These are phyloP conservation scores for Begonia masoniana DNA, from an alignment of 306 rosid genomes.

Conservation along the genomic window DNA sequence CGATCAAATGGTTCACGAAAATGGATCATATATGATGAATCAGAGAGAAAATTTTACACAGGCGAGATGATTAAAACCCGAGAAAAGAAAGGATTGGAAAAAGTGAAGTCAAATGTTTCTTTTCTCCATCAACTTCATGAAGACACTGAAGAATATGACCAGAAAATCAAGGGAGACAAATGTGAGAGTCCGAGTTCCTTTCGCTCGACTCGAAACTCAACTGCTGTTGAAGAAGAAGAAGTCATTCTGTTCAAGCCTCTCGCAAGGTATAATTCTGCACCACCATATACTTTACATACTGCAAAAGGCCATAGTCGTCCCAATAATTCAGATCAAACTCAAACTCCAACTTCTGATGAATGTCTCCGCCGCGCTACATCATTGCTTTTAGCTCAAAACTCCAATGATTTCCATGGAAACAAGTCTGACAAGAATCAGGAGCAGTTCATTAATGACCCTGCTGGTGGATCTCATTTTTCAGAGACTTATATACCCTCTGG, in stretches of 20 bases:
- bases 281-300: slow-evolving; percentile 25
- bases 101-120: slow-evolving; percentile 8
- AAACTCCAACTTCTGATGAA: slow-evolving; percentile 41
- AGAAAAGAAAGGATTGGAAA: slow-evolving; percentile 24
- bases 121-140: slow-evolving; percentile 13
- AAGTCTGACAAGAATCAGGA: slow-evolving; percentile 31
- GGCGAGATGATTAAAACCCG: slow-evolving; percentile 22
- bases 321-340: slow-evolving; percentile 24
- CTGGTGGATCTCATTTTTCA: slow-evolving; percentile 18
- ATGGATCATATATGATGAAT: slow-evolving; percentile 39
- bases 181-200: slow-evolving; percentile 9
- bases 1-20: slow-evolving; percentile 36
- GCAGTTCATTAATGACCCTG: slow-evolving; percentile 29
- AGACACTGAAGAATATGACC: slow-evolving; percentile 11
- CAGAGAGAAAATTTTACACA: slow-evolving; percentile 15
- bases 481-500: slow-evolving; percentile 52
- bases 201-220: slow-evolving; percentile 17
- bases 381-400: slow-evolving; percentile 69
- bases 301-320: slow-evolving; percentile 24
- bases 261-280: slow-evolving; percentile 67
- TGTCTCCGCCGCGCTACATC: slow-evolving; percentile 81
- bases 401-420: slow-evolving; percentile 22
- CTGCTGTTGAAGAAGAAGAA: slow-evolving; percentile 64
- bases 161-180: slow-evolving; percentile 12
- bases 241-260: slow-evolving; percentile 93